Percentiles rank a stretch among this genome's conserved stretches.
Evolutionary conservation across 2,329 filamentous ascomycete species (phyloP).

Genomic region (Botrytis byssoidea): DNA sequence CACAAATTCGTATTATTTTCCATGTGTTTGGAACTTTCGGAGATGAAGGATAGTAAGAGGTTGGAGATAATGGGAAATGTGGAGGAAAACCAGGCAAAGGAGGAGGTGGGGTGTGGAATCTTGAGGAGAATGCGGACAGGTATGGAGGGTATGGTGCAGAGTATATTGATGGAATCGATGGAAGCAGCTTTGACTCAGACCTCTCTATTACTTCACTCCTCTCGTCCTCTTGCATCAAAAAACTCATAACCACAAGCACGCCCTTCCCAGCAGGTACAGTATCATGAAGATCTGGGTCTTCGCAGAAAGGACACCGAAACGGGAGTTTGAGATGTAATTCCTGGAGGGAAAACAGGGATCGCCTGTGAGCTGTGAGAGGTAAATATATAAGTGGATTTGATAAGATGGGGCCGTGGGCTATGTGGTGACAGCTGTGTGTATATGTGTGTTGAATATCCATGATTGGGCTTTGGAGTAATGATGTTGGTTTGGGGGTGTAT

Average conservation of each 20-base stretch:
- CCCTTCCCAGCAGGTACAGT: slow-evolving; percentile 18
- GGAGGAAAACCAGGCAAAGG: background rate
- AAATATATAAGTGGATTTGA: background rate
- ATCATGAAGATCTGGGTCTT: background rate
- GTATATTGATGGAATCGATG: background rate
- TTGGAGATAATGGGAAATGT: too few relatives aligned
- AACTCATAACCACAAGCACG: slow-evolving; percentile 21
- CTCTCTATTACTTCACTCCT: background rate
- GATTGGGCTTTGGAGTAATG: background rate
- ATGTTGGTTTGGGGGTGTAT: background rate
- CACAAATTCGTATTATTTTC: background rate
- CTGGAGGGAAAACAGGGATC: background rate
- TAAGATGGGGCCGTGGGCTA: slow-evolving; percentile 22
- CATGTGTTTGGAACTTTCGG: background rate
- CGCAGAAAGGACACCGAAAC: slow-evolving; percentile 29
- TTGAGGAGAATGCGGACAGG: background rate
- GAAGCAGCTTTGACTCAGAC: too few relatives aligned
- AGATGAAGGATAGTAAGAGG: too few relatives aligned
- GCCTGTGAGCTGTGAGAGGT: background rate
- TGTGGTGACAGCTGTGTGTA: slow-evolving; percentile 27
- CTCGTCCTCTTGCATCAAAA: background rate
- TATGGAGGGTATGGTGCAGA: background rate
- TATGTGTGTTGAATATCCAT: slow-evolving; percentile 28
- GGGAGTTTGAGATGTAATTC: slow-evolving; percentile 17
- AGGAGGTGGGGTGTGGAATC: background rate